Conservation (phyloP, 1,139 yeast species). For the Saccharomyces hybrid region DNA sequence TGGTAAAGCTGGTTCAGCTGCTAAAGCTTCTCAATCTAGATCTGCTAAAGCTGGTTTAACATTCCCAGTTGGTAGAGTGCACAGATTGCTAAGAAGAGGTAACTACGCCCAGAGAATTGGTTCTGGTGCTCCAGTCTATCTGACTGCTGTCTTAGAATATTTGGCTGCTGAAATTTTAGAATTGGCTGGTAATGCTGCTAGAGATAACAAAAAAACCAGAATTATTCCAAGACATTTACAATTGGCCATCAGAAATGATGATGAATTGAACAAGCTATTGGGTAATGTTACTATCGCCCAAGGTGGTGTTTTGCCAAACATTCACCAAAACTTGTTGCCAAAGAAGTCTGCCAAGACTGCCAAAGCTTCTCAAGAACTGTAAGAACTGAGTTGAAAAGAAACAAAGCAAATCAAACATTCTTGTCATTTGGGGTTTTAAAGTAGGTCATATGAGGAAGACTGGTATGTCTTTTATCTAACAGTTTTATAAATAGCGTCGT, state of each 20-base stretch:
- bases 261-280: constrained; percentile 84
- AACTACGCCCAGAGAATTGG: constrained; percentile 99
- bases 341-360: constrained; percentile 74
- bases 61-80: constrained; percentile 99
- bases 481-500: background rate
- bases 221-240: constrained; percentile 97
- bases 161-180: constrained; percentile 95
- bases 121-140: constrained; percentile 95
- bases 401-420: background rate
- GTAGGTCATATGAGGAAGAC: background rate
- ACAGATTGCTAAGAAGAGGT: constrained; percentile 93
- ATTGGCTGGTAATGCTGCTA: constrained; percentile 98
- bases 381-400: constrained; percentile 23
- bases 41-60: constrained; percentile 97
- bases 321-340: constrained; percentile 91
- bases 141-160: constrained; percentile 93
- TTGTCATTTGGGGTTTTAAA: background rate
- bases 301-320: constrained; percentile 98
- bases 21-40: constrained; percentile 94
- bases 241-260: constrained; percentile 97
- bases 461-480: background rate
- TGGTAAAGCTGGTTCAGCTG: constrained; percentile 87
- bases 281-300: constrained; percentile 94
- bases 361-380: constrained; percentile 83
- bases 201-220: constrained; percentile 97